Conservation (phyloP, 2,329 filamentous ascomycete species). For the Pyrenophora seminiperda region DNA sequence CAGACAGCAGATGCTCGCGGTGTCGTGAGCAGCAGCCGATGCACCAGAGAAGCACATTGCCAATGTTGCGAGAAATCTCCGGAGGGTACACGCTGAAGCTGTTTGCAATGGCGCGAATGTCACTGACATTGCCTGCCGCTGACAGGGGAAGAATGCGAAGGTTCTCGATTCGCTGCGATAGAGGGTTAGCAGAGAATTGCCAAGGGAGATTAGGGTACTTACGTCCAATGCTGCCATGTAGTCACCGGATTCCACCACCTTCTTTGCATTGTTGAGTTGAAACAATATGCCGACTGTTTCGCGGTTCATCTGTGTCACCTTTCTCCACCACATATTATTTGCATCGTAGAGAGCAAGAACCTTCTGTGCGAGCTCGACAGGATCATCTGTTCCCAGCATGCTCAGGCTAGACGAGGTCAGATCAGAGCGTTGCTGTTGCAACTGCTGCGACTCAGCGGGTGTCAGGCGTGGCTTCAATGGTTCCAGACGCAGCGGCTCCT, state of each 20-base stretch:
- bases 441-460: slow-evolving; percentile 38
- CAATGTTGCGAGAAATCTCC: slow-evolving; percentile 85
- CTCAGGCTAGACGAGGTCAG: slow-evolving; percentile 58
- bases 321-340: slow-evolving; percentile 64
- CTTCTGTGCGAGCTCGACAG: slow-evolving; percentile 64
- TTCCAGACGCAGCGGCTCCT: slow-evolving; percentile 76
- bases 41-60: slow-evolving; percentile 91
- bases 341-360: slow-evolving; percentile 67
- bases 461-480: slow-evolving; percentile 73
- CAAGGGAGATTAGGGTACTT: slow-evolving; percentile 48
- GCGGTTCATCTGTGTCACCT: slow-evolving; percentile 63
- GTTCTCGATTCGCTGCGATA: slow-evolving; percentile 68
- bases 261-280: slow-evolving; percentile 65
- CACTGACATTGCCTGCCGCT: slow-evolving; percentile 73
- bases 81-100: slow-evolving; percentile 79
- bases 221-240: slow-evolving; percentile 69
- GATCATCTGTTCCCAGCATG: slow-evolving; percentile 70
- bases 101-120: slow-evolving; percentile 78
- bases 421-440: slow-evolving; percentile 37
- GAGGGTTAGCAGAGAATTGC: not conserved
- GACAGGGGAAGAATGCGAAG: slow-evolving; percentile 81
- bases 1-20: slow-evolving; percentile 66
- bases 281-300: slow-evolving; percentile 65
- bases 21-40: slow-evolving; percentile 84
- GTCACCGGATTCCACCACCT: slow-evolving; percentile 60